These are phyloP conservation scores for Nakazawaea wickerhamii DNA, from an alignment of 805 yeast species.

Conservation along the genomic window DNA sequence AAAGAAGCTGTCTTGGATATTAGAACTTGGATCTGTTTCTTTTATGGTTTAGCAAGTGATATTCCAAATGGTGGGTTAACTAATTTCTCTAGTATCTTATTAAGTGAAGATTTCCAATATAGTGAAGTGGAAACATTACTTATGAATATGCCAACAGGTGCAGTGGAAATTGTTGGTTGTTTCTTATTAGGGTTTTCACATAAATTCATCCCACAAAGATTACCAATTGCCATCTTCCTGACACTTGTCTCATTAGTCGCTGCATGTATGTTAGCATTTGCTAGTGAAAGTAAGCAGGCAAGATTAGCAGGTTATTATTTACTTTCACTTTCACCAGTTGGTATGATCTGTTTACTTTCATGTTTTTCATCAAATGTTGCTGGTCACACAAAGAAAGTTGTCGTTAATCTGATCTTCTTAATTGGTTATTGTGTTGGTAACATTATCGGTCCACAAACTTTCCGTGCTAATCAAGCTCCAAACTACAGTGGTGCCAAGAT, in stretches of 20 bases:
- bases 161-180: constrained; percentile 28
- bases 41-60: constrained; percentile 40
- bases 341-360: constrained; percentile 33
- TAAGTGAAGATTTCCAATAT: neutral
- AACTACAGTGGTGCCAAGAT: constrained; percentile 52
- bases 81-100: constrained; percentile 33
- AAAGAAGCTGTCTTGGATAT: constrained; percentile 42
- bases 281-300: constrained; percentile 18
- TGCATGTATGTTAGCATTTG: constrained; percentile 22
- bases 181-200: neutral
- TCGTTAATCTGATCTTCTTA: constrained; percentile 50
- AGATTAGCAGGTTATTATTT: constrained; percentile 25
- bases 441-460: constrained; percentile 58
- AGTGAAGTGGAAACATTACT: constrained; percentile 17
- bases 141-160: constrained; percentile 11
- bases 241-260: constrained; percentile 16
- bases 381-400: constrained; percentile 53
- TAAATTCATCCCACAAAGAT: constrained; percentile 14
- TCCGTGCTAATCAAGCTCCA: constrained; percentile 48
- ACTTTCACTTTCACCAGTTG: constrained; percentile 21
- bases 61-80: constrained; percentile 49
- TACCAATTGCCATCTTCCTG: constrained; percentile 19
- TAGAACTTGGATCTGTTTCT: constrained; percentile 44
- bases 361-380: constrained; percentile 55
- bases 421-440: constrained; percentile 51